Evolutionary conservation across 768 basidiomycete genomes (phyloP), one percentile per base, ranked within the genome.

Genomic region (Tremella yokohamensis): DNA sequence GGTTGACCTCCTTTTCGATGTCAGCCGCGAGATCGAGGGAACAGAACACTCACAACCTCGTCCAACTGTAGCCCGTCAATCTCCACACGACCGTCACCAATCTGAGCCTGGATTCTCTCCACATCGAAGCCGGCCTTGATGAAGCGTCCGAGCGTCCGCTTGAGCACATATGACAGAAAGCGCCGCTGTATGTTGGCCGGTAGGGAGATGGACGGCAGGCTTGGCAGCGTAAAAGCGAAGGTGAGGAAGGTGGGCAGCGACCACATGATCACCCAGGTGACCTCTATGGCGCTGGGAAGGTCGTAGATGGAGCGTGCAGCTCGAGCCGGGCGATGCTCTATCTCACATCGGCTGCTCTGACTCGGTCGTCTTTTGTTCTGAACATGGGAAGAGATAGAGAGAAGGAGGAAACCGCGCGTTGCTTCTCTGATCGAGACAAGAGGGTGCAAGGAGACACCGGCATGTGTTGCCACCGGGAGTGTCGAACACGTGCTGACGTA

Each of bases 31-130:
- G 22, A 7, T 51, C 20, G 29, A 29, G 9, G 34, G 49, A 55
- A 2, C 22, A 18, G 8, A 22, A 7, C 47, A 81, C 85, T 68
- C 69, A 87, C 92, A 75, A 84, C 80, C 50, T 82, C 81, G 74
- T 90, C 84, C 50, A 97, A 78, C 72, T 91, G 84, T 55, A 96
- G 79, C 68, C 90, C 85, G 62, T 86, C 86, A 38, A 97, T 83
- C 76, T 91, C 88, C 3, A 96, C 84, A 73, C 83, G 86, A 16
- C 93, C 93, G 40, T 86, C 87, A n/a, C 89, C 87, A 68, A 97
- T 86, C 77, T 94, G 90, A 25, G 90, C 88, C 67, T 94, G 90
- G 66, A 96, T 87, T 77, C 90, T 85, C 55, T 86, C 82, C 52
- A 84, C 80, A 78, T 96, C 89, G 57, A 96, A 83, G 68, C 92